These are phyloP conservation scores for Chaetomidium leptoderma DNA, from an alignment of 495 filamentous ascomycete genomes.

Conservation along the genomic window DNA sequence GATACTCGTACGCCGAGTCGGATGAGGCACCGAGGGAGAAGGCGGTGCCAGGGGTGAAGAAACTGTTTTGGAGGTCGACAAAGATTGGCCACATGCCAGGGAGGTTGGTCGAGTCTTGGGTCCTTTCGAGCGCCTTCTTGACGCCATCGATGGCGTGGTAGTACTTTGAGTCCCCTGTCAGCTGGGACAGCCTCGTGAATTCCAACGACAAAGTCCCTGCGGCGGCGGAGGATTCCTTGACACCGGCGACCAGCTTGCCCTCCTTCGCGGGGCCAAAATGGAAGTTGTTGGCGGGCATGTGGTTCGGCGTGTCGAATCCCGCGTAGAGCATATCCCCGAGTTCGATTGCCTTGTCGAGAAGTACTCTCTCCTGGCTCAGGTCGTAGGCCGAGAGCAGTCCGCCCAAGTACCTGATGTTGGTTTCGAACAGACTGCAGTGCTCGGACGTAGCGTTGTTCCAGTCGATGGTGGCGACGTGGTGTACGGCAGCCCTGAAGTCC, in stretches of 20 bases:
- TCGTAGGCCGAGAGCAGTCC: slow-evolving; percentile 76
- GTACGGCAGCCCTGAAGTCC: slow-evolving; percentile 75
- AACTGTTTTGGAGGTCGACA: slow-evolving; percentile 51
- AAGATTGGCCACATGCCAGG: slow-evolving; percentile 79
- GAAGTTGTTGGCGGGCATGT: slow-evolving; percentile 76
- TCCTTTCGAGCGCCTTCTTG: slow-evolving; percentile 64
- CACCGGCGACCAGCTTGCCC: slow-evolving; percentile 51
- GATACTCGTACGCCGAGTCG: slow-evolving; percentile 85
- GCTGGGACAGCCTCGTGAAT: slow-evolving; percentile 78
- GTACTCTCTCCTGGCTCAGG: slow-evolving; percentile 52
- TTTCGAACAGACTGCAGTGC: slow-evolving; percentile 68
- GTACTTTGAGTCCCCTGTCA: slow-evolving; percentile 75
- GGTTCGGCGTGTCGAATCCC: slow-evolving; percentile 84
- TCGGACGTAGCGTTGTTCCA: slow-evolving; percentile 61
- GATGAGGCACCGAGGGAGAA: slow-evolving; percentile 70
- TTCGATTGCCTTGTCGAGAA: slow-evolving; percentile 76
- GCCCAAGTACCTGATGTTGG: slow-evolving; percentile 73
- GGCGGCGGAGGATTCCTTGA: slow-evolving; percentile 52
- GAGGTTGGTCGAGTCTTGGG: slow-evolving; percentile 61
- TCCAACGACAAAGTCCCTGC: slow-evolving; percentile 75
- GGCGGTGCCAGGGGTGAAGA: slow-evolving; percentile 28
- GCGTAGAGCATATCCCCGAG: slow-evolving; percentile 78
- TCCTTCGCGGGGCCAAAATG: slow-evolving; percentile 49
- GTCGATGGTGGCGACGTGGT: slow-evolving; percentile 66
- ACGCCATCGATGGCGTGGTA: slow-evolving; percentile 80